Evolutionary conservation across 768 basidiomycete genomes (phyloP).

Genomic region (Xerocomellus dryophilus): DNA sequence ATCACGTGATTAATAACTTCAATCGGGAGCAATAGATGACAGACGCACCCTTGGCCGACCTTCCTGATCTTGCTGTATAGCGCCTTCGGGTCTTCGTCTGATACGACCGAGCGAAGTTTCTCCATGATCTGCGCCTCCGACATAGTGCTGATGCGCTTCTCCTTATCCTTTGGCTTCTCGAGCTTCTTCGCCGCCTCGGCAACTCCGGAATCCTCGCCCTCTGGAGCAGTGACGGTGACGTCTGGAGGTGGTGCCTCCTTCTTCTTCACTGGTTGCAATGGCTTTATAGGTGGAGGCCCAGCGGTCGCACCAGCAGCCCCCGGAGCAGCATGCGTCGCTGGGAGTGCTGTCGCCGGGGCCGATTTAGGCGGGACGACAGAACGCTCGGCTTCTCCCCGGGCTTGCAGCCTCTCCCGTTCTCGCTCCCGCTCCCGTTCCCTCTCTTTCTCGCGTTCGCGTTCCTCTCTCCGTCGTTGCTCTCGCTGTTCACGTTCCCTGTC

Average conservation of each 20-base stretch:
- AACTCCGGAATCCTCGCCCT: constrained; percentile 44
- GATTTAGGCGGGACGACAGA: constrained; percentile 47
- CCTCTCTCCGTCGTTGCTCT: constrained; percentile 40
- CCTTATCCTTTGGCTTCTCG: constrained; percentile 57
- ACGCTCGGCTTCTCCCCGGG: constrained; percentile 35
- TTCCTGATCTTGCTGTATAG: constrained; percentile 98
- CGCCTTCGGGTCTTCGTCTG: constrained; percentile 79
- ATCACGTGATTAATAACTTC: constrained; percentile 8
- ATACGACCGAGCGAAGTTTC: constrained; percentile 87
- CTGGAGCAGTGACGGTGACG: constrained; percentile 53
- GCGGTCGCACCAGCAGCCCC: constrained; percentile 49
- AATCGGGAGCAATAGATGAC: background rate
- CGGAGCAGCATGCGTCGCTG: constrained; percentile 43
- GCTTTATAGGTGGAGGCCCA: constrained; percentile 65
- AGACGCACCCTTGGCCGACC: constrained; percentile 92
- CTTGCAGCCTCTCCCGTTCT: constrained; percentile 23
- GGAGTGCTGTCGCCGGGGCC: constrained; percentile 40
- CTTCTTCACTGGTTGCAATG: constrained; percentile 74
- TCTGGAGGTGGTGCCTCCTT: constrained; percentile 33
- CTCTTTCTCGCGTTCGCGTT: constrained; percentile 33
- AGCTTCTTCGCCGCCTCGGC: constrained; percentile 72
- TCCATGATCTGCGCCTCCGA: constrained; percentile 98
- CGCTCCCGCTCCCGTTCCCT: constrained; percentile 34
- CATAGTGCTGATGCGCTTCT: constrained; percentile 91
- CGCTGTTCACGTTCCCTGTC: constrained; percentile 39